Conservation (phyloP, 2,329 filamentous ascomycete species). For the Graphiopsis chlorocephala region DNA sequence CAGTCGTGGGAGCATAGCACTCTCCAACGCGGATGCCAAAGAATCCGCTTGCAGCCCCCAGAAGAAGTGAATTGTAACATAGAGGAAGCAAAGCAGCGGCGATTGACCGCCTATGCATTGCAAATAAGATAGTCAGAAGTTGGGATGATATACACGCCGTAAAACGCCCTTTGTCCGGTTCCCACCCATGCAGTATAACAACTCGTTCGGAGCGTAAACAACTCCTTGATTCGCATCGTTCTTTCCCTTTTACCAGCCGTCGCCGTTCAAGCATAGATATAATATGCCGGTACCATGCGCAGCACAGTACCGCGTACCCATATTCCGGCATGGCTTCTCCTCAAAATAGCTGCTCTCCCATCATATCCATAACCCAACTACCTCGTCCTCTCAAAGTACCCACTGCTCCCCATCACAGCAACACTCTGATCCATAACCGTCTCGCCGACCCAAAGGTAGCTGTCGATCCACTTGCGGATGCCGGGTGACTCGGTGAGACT, state of each 20-base stretch:
- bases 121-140: neutral
- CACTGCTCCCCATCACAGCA: constrained; percentile 80
- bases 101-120: neutral
- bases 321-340: neutral
- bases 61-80: neutral
- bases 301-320: neutral
- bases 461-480: constrained; percentile 82
- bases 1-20: neutral
- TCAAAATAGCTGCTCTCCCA: too few species aligned
- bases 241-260: neutral
- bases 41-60: neutral
- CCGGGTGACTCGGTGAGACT: constrained; percentile 80
- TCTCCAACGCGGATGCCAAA: neutral
- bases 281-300: too few species aligned
- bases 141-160: constrained; percentile 3
- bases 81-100: neutral
- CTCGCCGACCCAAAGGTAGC: constrained; percentile 91
- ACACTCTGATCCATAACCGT: constrained; percentile 98
- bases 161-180: constrained; percentile 5
- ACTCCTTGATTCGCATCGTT: neutral
- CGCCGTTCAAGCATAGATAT: neutral
- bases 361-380: constrained; percentile 40
- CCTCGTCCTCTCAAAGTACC: constrained; percentile 88
- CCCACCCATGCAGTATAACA: neutral
- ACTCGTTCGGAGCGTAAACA: neutral